phyloP scores from a whole-genome alignment of 106 monocot species.

The Allium cepa region DNA sequence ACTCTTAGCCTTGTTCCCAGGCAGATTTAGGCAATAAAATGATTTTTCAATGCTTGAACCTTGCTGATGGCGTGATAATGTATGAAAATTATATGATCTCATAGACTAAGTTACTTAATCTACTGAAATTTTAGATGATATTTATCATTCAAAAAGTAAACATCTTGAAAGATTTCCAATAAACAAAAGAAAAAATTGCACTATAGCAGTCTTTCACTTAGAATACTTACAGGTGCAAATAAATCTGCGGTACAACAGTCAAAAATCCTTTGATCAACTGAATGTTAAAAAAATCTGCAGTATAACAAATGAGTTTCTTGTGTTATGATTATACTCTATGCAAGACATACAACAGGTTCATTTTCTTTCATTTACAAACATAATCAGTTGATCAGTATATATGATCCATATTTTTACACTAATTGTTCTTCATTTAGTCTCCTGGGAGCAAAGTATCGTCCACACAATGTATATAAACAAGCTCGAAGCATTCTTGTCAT shows the following conservation, averaged over 20 bases:
- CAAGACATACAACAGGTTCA: too few species aligned
- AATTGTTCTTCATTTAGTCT: conserved; percentile 36
- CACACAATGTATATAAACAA: conserved; percentile 79
- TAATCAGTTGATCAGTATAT: background rate
- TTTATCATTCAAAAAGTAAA: background rate
- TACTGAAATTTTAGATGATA: background rate
- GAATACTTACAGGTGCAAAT: too few species aligned
- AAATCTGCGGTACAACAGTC: too few species aligned
- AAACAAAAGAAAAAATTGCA: too few species aligned
- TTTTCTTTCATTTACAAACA: background rate
- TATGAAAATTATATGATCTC: background rate
- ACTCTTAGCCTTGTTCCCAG: background rate
- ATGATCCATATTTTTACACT: background rate
- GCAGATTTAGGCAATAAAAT: background rate
- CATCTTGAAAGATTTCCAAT: too few species aligned
- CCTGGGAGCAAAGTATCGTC: conserved; percentile 80
- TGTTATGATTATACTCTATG: too few species aligned
- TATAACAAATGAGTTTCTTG: too few species aligned
- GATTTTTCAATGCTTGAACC: background rate
- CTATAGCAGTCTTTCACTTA: too few species aligned
- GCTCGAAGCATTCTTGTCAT: conserved; percentile 80
- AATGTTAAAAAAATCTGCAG: background rate
- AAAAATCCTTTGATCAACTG: background rate
- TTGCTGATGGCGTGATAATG: background rate
- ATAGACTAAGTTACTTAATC: background rate